Evolutionary conservation across 441 rosid genomes (phyloP).

Genomic region (Gossypium gossypioides): DNA sequence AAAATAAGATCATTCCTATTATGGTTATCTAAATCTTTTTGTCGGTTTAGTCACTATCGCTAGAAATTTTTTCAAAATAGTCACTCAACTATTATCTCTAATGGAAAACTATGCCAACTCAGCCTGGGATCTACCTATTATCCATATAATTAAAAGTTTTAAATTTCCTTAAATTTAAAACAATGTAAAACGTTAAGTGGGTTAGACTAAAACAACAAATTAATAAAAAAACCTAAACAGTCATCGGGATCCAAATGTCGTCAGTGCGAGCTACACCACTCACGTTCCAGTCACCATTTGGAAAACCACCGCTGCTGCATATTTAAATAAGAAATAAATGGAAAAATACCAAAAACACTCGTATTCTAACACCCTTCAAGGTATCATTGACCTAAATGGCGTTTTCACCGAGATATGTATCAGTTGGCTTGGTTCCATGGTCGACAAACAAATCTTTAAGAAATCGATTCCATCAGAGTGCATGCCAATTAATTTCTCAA

Average conservation of each 20-base stretch:
- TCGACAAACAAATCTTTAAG: slow-evolving; percentile 21
- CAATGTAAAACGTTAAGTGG: no score
- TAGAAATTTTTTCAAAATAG: no score
- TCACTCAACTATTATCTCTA: no score
- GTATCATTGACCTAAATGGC: neutral
- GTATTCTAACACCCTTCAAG: slow-evolving; percentile 40
- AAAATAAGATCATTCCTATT: no score
- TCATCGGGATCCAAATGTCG: slow-evolving; percentile 42
- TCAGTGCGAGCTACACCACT: slow-evolving; percentile 52
- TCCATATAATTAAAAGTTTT: no score
- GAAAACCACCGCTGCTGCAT: slow-evolving; percentile 34
- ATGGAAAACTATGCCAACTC: no score
- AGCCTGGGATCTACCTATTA: no score
- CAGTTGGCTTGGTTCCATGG: neutral
- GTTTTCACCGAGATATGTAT: neutral
- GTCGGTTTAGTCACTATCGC: no score
- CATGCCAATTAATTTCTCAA: slow-evolving; percentile 6
- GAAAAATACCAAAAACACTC: slow-evolving; percentile 54
- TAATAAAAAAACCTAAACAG: no score
- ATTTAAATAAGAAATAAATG: slow-evolving; percentile 49
- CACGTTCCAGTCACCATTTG: slow-evolving; percentile 49
- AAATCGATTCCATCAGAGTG: slow-evolving; percentile 38
- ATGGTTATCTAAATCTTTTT: no score
- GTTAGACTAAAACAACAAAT: no score
- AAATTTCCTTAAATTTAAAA: no score